A percentile compares a stretch with the other conserved stretches of the same genome.
These are phyloP conservation scores for Vanrija humicola DNA, from an alignment of 1,284 basidiomycete genomes.

Conservation along the genomic window DNA sequence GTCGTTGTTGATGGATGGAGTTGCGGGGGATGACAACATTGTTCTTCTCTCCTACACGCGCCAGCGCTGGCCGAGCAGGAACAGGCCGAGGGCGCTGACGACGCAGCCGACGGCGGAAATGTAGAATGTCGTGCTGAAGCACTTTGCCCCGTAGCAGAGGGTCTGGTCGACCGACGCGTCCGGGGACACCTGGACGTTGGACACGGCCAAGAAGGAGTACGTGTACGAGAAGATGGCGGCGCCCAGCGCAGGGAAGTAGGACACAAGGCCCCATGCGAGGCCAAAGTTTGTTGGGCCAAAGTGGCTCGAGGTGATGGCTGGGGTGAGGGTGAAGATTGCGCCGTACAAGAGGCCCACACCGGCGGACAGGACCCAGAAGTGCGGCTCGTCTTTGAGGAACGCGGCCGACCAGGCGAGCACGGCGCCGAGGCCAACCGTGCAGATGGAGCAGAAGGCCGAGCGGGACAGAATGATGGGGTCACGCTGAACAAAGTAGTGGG, in stretches of 20 bases:
- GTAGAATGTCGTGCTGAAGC: constrained; percentile 40
- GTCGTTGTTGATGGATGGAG: too few species aligned
- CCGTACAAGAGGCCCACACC: constrained; percentile 47
- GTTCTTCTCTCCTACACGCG: constrained; percentile 29
- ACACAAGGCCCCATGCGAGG: constrained; percentile 49
- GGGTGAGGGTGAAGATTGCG: constrained; percentile 45
- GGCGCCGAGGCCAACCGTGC: constrained; percentile 26
- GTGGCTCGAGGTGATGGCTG: constrained; percentile 43
- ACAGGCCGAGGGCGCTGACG: constrained; percentile 35
- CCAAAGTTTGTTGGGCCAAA: constrained; percentile 49
- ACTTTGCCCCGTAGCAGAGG: constrained; percentile 40
- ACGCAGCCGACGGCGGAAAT: constrained; percentile 37
- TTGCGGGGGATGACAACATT: too few species aligned
- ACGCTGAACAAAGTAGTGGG: constrained; percentile 31
- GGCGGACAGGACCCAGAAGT: constrained; percentile 41
- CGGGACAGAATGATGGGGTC: constrained; percentile 31
- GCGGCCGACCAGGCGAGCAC: constrained; percentile 40
- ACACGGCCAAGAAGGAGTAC: constrained; percentile 6
- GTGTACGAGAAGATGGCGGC: constrained; percentile 40
- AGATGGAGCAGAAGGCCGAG: constrained; percentile 36
- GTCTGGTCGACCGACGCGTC: constrained; percentile 19
- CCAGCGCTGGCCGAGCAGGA: constrained; percentile 39
- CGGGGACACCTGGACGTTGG: constrained; percentile 29
- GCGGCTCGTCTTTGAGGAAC: constrained; percentile 32
- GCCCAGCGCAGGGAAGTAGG: constrained; percentile 45